Evolutionary conservation across 306 rosid species (phyloP).

Genomic region (Abrus pulchellus): DNA sequence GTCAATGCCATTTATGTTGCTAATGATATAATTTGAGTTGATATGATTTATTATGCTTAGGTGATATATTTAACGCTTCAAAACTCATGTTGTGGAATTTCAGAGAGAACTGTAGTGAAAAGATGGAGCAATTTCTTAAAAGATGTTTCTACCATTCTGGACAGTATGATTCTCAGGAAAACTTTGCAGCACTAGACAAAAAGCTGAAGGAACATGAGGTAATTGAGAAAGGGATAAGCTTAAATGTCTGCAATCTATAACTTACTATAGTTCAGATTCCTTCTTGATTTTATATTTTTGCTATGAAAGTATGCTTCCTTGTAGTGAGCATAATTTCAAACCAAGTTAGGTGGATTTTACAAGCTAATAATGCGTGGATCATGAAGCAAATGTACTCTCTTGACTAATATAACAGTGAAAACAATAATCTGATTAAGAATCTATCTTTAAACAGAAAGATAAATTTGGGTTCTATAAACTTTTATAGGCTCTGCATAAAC

Average conservation of each 20-base stretch:
- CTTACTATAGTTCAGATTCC: constrained; percentile 17
- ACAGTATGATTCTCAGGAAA: constrained; percentile 85
- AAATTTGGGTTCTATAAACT: constrained; percentile 2
- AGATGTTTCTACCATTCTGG: constrained; percentile 96
- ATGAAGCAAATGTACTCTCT: constrained; percentile 25
- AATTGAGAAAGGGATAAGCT: constrained; percentile 39
- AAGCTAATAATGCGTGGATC: constrained; percentile 5
- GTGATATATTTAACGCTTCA: constrained; percentile 35
- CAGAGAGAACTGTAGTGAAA: constrained; percentile 87
- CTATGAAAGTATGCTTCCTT: constrained; percentile 18
- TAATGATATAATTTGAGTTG: constrained; percentile 18
- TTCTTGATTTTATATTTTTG: constrained; percentile 12
- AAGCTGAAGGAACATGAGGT: constrained; percentile 92
- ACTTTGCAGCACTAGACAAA: constrained; percentile 78
- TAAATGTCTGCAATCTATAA: constrained; percentile 13
- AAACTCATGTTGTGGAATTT: constrained; percentile 46
- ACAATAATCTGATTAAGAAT: constrained; percentile 10
- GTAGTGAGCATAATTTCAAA: not conserved
- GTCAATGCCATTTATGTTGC: constrained; percentile 6
- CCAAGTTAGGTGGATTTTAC: not conserved
- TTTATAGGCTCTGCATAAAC: not conserved
- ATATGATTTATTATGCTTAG: not conserved
- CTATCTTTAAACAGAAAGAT: not conserved
- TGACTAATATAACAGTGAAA: not conserved
- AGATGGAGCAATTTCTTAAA: constrained; percentile 84